Evolutionary conservation across 208 protist genomes (phyloP), one percentile per base, ranked within the genome.

Genomic region (Phytomonas sp.): DNA sequence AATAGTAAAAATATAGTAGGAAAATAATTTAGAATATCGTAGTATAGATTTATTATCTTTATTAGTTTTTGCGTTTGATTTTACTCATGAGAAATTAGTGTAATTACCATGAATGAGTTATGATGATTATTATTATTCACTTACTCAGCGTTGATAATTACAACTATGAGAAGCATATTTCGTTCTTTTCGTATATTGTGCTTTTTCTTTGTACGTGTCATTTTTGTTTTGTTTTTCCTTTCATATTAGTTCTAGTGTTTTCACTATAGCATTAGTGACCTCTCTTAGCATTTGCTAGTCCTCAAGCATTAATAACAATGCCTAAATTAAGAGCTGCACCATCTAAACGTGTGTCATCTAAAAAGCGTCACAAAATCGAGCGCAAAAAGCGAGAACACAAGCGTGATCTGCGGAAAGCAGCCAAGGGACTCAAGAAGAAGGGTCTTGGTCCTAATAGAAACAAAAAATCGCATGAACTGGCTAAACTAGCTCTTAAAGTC

Each of bases 331-430:
- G 78, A 56, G 79, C 78, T 65, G 74, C 82, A 30, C 84, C 87
- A 66, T 95, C 90, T 52, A 93, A 93, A 80, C 83, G 90, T 66
- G 88, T 87, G 78, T 86, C 83, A 74, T 93, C 90, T 40, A 82
- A 77, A 33, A 85, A 91, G 79, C 87, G 90, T 45, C 87, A 95
- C 73, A 95, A 95, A 70, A 89, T 95, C 34, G 90, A 95, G 29
- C 76, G 87, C 29, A 95, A 95, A 74, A 93, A 92, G 67, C 80
- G 86, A 63, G 87, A 95, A 68, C 90, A 95, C 77, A 95, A 93
- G 60, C 77, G 90, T 10, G 90, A 95, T 60, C 65, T 95, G 29
- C 80, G 82, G n/a, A 93, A 89, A 70, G 90, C 90, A 3, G 90
- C 90, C 6, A 95, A 93, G 76, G 80, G 81, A 16, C 72, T 95